phyloP scores from a whole-genome alignment of 257 asterid species.

The Prunella vulgaris region DNA sequence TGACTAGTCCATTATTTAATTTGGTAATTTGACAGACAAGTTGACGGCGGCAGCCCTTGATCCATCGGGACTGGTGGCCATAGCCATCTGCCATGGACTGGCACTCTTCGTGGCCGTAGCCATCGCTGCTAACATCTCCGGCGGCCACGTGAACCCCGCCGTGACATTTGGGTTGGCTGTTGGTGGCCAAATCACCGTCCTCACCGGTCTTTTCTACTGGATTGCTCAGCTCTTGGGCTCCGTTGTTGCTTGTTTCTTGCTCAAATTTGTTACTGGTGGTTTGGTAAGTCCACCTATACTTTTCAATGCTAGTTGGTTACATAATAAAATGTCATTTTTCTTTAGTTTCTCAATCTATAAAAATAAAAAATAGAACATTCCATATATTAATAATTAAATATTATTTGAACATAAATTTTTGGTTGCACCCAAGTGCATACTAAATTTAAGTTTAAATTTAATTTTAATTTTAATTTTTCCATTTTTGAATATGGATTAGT shows the following conservation, averaged over 20 bases:
- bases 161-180: conserved; percentile 82
- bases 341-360: no score
- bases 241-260: conserved; percentile 55
- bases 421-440: no score
- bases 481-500: no score
- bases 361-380: no score
- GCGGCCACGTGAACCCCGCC: conserved; percentile 88
- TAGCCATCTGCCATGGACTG: conserved; percentile 69
- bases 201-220: conserved; percentile 81
- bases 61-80: conserved; percentile 72
- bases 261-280: conserved; percentile 76
- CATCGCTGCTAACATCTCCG: conserved; percentile 83
- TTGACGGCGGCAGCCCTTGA: conserved; percentile 64
- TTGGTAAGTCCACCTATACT: conserved; percentile 52
- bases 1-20: background rate
- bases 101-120: conserved; percentile 84
- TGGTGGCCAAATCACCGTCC: conserved; percentile 84
- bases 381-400: no score
- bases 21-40: conserved; percentile 52
- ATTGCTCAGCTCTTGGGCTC: conserved; percentile 79
- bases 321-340: background rate
- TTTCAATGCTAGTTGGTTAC: no score
- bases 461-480: no score
- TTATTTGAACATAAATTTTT: no score
- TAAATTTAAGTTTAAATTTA: no score